Base-by-base conservation (phyloP, 202 grass and related monocot species). In the Cymbopogon flexuosus region DNA sequence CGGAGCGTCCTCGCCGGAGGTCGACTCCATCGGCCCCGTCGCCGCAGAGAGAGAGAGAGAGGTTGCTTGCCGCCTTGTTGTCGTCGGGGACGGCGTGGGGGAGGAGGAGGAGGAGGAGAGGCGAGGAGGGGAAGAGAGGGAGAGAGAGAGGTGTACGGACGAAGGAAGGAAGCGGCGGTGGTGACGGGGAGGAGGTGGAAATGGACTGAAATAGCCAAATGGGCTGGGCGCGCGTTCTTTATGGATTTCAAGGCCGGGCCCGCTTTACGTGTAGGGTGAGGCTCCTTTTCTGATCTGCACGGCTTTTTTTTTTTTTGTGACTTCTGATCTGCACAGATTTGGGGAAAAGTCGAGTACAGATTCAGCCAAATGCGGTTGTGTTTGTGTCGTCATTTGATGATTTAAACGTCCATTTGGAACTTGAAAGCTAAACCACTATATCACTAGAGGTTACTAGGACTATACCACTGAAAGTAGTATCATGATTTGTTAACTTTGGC, bases 201-300 rank as follows among this genome's bases (percentile, higher is more conserved):
- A 82, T 52, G 73, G 78, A 68, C 12, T 78, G 78, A 58, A 85
- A 89, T 81, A 70, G 73, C 70, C 78, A 65, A 85, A 80, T 85
- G 78, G 73, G 78, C 59, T 81, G 37, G 83, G 78, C 67, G 73
- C 83, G 60, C 73, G 19, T 79, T 73, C 34, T 82, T 82, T 86
- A 89, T 82, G 76, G 83, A 85, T 84, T 82, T 81, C 67, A 37
- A 37, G 61, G 57, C 87, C 41, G 79, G 83, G 79, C 67, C 73
- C 83, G 67, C 83, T 78, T 68, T 68, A 78, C 47, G 66, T 85
- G 77, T 72, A n/a, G 58, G 54, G 23, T 22, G 29, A 76, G 35
- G 10, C 34, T 5, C 33, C 35, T 56, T 76, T 74, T 77, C 84
- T 85, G 27, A 27, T 27, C 27, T 27, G 27, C 27, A 27, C 27